phyloP scores from a whole-genome alignment of 2,329 filamentous ascomycete genomes.

The Onygena corvina region DNA sequence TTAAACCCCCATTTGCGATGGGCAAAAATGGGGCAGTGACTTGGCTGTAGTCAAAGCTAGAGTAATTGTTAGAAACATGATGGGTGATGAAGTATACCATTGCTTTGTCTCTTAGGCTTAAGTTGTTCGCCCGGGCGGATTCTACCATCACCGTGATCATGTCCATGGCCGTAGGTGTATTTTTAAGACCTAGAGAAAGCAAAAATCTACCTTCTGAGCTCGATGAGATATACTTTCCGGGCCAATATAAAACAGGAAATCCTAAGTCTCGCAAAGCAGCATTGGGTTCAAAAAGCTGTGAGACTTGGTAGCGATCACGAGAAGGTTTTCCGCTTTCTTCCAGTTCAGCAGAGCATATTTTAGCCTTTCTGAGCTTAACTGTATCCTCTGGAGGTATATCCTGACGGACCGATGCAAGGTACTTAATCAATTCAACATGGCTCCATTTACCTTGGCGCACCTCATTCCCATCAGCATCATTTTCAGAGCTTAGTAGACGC shows the following conservation, averaged over 20 bases:
- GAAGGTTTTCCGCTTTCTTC: slow-evolving; percentile 43
- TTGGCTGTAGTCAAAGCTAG: slow-evolving; percentile 46
- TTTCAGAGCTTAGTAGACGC: slow-evolving; percentile 55
- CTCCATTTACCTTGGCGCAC: slow-evolving; percentile 54
- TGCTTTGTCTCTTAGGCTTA: slow-evolving; percentile 50
- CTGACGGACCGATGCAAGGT: slow-evolving; percentile 74
- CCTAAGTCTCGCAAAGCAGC: slow-evolving; percentile 56
- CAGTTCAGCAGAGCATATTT: slow-evolving; percentile 69
- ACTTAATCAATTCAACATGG: slow-evolving; percentile 88
- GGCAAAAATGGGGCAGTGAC: slow-evolving; percentile 56
- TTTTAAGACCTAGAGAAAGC: slow-evolving; percentile 56
- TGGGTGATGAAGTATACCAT: slow-evolving; percentile 75
- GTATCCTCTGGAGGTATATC: slow-evolving; percentile 81
- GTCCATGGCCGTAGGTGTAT: slow-evolving; percentile 58
- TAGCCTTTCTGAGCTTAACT: slow-evolving; percentile 61
- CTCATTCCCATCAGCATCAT: slow-evolving; percentile 38
- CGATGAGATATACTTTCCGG: slow-evolving; percentile 52
- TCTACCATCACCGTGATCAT: slow-evolving; percentile 67
- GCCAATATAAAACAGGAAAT: slow-evolving; percentile 73
- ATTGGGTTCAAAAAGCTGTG: slow-evolving; percentile 71
- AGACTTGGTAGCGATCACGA: slow-evolving; percentile 54
- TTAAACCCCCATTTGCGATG: slow-evolving; percentile 55
- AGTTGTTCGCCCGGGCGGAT: slow-evolving; percentile 41
- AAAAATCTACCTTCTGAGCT: slow-evolving; percentile 68
- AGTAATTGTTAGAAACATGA: slow-evolving; percentile 67